Base-by-base conservation (phyloP, 345 rosid species). In the Populus euphratica region DNA sequence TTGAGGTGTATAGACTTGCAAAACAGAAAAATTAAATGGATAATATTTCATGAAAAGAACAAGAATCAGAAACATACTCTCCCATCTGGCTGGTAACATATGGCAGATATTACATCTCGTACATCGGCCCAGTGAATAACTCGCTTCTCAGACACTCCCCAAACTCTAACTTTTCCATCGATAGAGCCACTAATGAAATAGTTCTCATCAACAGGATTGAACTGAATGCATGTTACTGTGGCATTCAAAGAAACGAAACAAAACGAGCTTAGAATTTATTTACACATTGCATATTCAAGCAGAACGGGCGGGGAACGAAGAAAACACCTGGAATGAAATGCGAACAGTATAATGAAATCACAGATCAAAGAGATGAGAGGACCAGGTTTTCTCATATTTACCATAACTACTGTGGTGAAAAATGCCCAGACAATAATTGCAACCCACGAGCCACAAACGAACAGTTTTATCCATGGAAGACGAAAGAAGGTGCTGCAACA, bases 161-260 rank as follows among this genome's bases (percentile, higher is more conserved):
- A 95, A 38, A 95, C 86, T 76, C 99, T 89, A 73, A 89, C 98
- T 86, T 92, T 95, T 63, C 99, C 99, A 83, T 95, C 99, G 20
- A 93, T 89, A 3, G 93, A 95, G 74, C 99, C 98, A 56, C 93
- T 93, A 81, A 91, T 73, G 86, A 95, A 95, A 85, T 85, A 76
- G 77, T 88, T 88, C 67, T 93, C 87, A 70, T 92, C 81, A 39
- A 77, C 68, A 27, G 99, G 98, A 84, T 90, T 87, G 86, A 95
- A 93, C 39, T 95, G 90, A 79, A 95, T 83, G 69, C 98, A 95
- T 35, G 98, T 92, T 80, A 95, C 99, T 95, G 97, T 78, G 69
- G 72, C 79, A 83, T 70, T 59, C 36, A 59, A 72, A 74, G 27
- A 75, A 23, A 64, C 35, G 68, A 38, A 25, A 54, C n/a, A 66